These are phyloP conservation scores for Trichoderma cornu-damae DNA, from an alignment of 2,329 filamentous ascomycete species.

Conservation along the genomic window DNA sequence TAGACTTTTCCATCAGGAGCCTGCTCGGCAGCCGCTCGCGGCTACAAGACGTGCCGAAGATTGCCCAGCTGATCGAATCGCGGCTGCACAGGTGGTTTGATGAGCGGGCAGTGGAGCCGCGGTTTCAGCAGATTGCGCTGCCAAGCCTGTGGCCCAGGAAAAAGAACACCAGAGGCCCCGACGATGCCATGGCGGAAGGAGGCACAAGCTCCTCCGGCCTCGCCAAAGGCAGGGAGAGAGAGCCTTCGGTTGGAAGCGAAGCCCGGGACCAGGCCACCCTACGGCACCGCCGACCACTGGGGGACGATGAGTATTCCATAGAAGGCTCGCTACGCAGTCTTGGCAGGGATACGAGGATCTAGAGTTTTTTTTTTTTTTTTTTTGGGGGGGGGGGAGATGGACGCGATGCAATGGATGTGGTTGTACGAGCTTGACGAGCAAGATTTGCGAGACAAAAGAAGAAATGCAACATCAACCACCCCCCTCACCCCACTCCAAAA, in stretches of 20 bases:
- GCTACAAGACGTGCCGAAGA: slow-evolving; percentile 81
- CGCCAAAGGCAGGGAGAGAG: slow-evolving; percentile 49
- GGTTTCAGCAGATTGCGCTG: slow-evolving; percentile 80
- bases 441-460: neutral
- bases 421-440: neutral
- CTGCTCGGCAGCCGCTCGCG: slow-evolving; percentile 74
- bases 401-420: neutral
- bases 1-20: slow-evolving; percentile 77
- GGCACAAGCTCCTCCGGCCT: slow-evolving; percentile 46
- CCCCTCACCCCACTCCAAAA: too few relatives aligned
- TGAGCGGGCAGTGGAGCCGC: slow-evolving; percentile 76
- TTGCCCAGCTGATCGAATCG: slow-evolving; percentile 76
- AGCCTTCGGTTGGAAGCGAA: slow-evolving; percentile 42
- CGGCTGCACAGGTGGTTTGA: slow-evolving; percentile 83
- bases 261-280: slow-evolving; percentile 36
- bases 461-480: neutral
- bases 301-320: slow-evolving; percentile 41
- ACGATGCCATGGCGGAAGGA: slow-evolving; percentile 48
- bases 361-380: neutral
- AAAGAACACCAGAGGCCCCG: slow-evolving; percentile 72
- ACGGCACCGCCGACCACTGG: slow-evolving; percentile 36
- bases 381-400: too few relatives aligned
- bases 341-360: slow-evolving; percentile 27
- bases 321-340: slow-evolving; percentile 44
- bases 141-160: slow-evolving; percentile 80